Base-by-base conservation (phyloP, 768 basidiomycete genomes). In the Boletus rufocinnamomeus region DNA sequence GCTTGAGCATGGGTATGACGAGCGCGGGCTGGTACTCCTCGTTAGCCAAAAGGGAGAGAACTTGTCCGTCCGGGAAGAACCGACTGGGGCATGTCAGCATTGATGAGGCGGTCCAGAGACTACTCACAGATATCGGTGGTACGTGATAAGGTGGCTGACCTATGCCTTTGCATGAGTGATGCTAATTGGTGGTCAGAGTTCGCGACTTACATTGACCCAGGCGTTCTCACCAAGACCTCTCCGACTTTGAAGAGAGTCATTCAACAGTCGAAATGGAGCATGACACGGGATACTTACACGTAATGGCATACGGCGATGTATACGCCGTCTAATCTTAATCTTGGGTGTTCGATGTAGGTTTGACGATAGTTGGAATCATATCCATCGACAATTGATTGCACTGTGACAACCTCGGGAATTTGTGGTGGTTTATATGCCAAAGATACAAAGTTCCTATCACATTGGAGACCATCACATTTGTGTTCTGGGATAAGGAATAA, bases 261-360 rank as follows among this genome's bases (percentile, higher is more conserved):
- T 57, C 44, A 32, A 41, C 2, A 34, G 54, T 60, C 48, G 46
- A 34, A 43, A 54, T 38, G 50, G 44, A 52, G 10, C 35, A 48
- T 21, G 46, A 40, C 47, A 54, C n/a, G n/a, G 30, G 51, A 72
- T 23, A 56, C 85, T 60, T 71, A 91, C 90, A 88, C 77, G 64
- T 92, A 96, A 71, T 94, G 93, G 67, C 93, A 95, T 21, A 91
- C 89, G 23, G 92, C 87, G 52, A 97, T 95, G 70, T 96, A 96
- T 11, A 93, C 86, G 2, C 95, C 95, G 59, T 96, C 95, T 61
- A 88, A 70, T 40, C 95, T 85, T 49, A 96, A 71, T 48, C 95
- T 83, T 16, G 93, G 93, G 57, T 93, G 89, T 71, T 94, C 89
- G 44, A 96, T 82, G 70, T 84, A 92, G 10, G 90, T 74, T 21